Base-by-base conservation (phyloP, 2,329 filamentous ascomycete species). In the Penicillium olsonii region DNA sequence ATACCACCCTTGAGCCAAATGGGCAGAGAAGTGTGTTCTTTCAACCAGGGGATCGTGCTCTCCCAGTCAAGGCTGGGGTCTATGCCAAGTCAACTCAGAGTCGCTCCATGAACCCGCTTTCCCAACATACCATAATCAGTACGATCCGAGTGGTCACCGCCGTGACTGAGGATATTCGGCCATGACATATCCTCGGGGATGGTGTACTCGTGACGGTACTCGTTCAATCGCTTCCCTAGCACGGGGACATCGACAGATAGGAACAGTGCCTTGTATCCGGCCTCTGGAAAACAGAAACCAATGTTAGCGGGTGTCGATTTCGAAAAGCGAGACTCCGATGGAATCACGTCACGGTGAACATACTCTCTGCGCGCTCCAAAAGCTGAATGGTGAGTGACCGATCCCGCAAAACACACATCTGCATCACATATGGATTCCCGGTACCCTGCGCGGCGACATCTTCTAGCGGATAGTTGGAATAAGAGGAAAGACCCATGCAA, bases 201-300 rank as follows among this genome's bases (percentile, higher is more conserved):
- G 1, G 60, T 57, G 61, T 82, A 83, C 34, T 76, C 70, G 52
- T 81, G 81, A 3, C 78, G 73, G 54, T 75, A 75, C 57, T 84
- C 80, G 37, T 81, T 79, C 26, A 80, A 68, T 0, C 81, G 70
- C 18, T 75, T 72, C 0, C 80, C 81, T 0, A 83, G 68, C 1
- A 80, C 73, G 0, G 81, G 80, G 0, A 74, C 73, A 54, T 84
- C 81, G 2, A 81, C 78, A 0, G 80, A 78, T 2, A 84, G 60
- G 29, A 84, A 74, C 3, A 84, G 63, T 0, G 80, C 80, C 50
- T 77, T 78, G 61, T 78, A 82, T 6, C 79, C 78, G 0, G 75
- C 70, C 46, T 64, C 68, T 75, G 40, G 3, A 46, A 10, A 35
- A 40, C 7, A 39, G 3, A 46, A 7, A 33, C 42, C 9, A 17